phyloP scores from a whole-genome alignment of 2,329 filamentous ascomycete species.

The Stemphylium vesicarium region DNA sequence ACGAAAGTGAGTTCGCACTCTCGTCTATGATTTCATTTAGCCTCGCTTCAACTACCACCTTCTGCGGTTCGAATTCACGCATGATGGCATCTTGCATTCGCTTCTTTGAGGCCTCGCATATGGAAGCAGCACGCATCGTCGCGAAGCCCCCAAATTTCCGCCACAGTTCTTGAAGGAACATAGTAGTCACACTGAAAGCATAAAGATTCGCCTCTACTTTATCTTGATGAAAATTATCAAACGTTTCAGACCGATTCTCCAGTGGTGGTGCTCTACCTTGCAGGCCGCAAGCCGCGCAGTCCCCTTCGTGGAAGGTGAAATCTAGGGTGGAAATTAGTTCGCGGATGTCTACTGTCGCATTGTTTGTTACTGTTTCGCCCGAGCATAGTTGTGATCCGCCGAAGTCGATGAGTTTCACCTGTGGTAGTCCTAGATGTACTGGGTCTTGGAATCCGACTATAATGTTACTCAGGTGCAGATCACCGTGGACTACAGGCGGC shows the following conservation, averaged over 20 bases:
- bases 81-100: neutral
- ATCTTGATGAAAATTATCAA: too few relatives aligned
- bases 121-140: neutral
- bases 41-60: neutral
- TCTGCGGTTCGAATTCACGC: neutral
- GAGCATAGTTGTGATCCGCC: neutral
- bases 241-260: too few relatives aligned
- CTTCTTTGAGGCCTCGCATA: neutral
- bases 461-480: slow-evolving; percentile 2
- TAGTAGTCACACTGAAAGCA: too few relatives aligned
- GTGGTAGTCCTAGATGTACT: neutral
- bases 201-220: too few relatives aligned
- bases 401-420: neutral
- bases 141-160: neutral
- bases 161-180: neutral
- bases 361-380: too few relatives aligned
- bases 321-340: too few relatives aligned
- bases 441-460: slow-evolving; percentile 1
- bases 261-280: too few relatives aligned
- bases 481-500: slow-evolving; percentile 3
- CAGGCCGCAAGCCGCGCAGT: too few relatives aligned
- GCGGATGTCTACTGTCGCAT: too few relatives aligned
- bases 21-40: neutral
- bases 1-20: neutral
- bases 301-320: too few relatives aligned